Conservation (phyloP, 495 filamentous ascomycete species). For the Penicillium coffeae region DNA sequence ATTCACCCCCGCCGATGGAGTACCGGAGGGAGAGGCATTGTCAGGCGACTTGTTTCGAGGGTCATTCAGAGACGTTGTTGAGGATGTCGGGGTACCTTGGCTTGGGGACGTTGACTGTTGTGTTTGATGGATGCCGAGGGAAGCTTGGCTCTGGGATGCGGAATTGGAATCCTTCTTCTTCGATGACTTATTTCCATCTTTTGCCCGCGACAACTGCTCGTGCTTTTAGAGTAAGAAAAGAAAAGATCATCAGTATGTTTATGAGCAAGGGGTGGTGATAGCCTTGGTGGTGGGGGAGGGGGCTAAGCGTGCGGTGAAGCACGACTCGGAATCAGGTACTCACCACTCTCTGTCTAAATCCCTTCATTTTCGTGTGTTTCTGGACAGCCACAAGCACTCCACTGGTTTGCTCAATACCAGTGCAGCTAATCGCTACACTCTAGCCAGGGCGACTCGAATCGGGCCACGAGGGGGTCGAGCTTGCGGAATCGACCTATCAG, state of each 20-base stretch:
- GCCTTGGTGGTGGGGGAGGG: conserved; percentile 12
- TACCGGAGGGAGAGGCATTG: conserved; percentile 48
- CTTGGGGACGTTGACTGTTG: conserved; percentile 62
- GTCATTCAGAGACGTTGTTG: conserved; percentile 82
- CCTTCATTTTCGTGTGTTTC: conserved; percentile 72
- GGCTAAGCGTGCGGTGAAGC: conserved; percentile 17
- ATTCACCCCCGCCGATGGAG: conserved; percentile 16
- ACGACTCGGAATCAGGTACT: conserved; percentile 39
- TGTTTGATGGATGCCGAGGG: conserved; percentile 37
- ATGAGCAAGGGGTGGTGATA: conserved; percentile 10
- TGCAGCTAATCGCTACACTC: conserved; percentile 39
- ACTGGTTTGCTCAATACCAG: conserved; percentile 29
- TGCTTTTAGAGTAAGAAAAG: conserved; percentile 39
- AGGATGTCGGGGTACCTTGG: conserved; percentile 74
- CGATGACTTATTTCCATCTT: conserved; percentile 87
- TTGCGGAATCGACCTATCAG: conserved; percentile 26
- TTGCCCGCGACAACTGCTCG: conserved; percentile 90
- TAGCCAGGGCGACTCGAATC: conserved; percentile 32
- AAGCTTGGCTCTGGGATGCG: conserved; percentile 54
- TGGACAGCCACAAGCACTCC: conserved; percentile 41
- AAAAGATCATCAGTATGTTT: conserved; percentile 26
- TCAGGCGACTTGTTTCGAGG: conserved; percentile 75
- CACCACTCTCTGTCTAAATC: conserved; percentile 97
- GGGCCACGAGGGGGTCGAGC: conserved; percentile 18
- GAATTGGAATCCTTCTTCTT: conserved; percentile 88